phyloP scores from a whole-genome alignment of 2,329 filamentous ascomycete species.

The Chaetomiaceae sp. region DNA sequence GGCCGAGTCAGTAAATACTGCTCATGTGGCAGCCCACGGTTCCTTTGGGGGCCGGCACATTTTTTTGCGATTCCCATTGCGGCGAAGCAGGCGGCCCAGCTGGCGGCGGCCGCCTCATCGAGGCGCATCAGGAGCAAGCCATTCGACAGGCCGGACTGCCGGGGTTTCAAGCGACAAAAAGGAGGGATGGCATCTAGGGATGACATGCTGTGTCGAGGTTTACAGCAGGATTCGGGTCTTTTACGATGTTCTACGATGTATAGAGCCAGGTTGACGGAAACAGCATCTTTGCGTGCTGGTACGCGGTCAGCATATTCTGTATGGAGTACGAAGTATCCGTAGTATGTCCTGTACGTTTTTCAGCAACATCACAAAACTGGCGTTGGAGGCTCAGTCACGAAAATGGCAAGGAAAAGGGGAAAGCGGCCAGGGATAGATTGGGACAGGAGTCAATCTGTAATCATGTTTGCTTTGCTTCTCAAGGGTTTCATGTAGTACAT shows the following conservation, averaged over 20 bases:
- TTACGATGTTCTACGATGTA: neutral
- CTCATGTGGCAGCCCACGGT: neutral
- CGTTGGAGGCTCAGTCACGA: neutral
- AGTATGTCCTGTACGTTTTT: neutral
- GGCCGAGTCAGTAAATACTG: constrained; percentile 15
- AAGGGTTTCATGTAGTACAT: neutral
- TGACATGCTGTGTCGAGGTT: neutral
- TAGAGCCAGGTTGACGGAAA: neutral
- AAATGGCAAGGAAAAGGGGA: neutral
- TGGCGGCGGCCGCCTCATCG: neutral
- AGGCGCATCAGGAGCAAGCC: neutral
- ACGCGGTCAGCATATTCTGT: too few relatives aligned
- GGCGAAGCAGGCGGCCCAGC: neutral
- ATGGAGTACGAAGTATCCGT: too few relatives aligned
- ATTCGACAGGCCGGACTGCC: neutral
- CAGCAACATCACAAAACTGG: neutral
- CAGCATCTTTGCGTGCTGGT: neutral
- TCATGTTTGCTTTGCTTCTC: neutral
- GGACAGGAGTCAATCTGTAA: neutral
- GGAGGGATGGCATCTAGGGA: constrained; percentile 2
- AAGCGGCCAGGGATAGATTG: neutral
- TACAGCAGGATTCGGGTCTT: too few relatives aligned
- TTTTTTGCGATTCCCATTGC: neutral
- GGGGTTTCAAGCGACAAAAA: neutral
- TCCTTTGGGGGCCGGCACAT: neutral